phyloP scores from a whole-genome alignment of 1,139 yeast genomes.

The Kodamaea ohmeri region DNA sequence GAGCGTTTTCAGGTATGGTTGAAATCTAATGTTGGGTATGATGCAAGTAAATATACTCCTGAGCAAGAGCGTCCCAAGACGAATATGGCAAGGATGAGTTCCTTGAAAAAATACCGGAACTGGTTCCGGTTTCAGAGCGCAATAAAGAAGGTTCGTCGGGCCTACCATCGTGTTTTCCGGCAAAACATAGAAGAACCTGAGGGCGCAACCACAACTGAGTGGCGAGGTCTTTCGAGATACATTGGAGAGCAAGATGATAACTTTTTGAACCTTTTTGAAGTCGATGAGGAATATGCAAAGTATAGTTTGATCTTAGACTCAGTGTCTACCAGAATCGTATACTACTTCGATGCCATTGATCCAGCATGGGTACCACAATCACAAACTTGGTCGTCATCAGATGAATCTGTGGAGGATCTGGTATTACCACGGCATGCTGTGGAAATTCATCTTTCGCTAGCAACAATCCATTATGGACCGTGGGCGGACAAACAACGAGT shows the following conservation, averaged over 20 bases:
- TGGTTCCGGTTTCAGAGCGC: constrained; percentile 26
- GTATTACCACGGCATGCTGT: constrained; percentile 63
- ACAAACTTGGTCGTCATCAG: neutral
- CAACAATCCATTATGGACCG: constrained; percentile 84
- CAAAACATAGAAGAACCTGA: constrained; percentile 4
- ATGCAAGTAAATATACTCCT: constrained; percentile 18
- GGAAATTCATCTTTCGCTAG: constrained; percentile 55
- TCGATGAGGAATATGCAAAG: constrained; percentile 75
- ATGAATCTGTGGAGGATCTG: neutral
- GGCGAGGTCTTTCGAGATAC: constrained; percentile 47
- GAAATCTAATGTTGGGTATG: constrained; percentile 65
- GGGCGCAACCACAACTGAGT: constrained; percentile 18
- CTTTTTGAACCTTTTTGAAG: constrained; percentile 26
- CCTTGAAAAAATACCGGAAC: constrained; percentile 22
- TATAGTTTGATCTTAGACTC: constrained; percentile 74
- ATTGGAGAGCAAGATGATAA: constrained; percentile 38
- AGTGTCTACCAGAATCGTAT: constrained; percentile 49
- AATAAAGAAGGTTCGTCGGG: constrained; percentile 10
- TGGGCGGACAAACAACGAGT: constrained; percentile 90
- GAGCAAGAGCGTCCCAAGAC: constrained; percentile 5
- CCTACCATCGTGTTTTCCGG: constrained; percentile 6
- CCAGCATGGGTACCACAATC: constrained; percentile 34
- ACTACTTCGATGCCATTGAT: constrained; percentile 74
- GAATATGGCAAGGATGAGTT: constrained; percentile 12
- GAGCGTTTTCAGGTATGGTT: constrained; percentile 56